These are phyloP conservation scores for Eucalyptus globulus DNA, from an alignment of 345 rosid species.

Conservation along the genomic window DNA sequence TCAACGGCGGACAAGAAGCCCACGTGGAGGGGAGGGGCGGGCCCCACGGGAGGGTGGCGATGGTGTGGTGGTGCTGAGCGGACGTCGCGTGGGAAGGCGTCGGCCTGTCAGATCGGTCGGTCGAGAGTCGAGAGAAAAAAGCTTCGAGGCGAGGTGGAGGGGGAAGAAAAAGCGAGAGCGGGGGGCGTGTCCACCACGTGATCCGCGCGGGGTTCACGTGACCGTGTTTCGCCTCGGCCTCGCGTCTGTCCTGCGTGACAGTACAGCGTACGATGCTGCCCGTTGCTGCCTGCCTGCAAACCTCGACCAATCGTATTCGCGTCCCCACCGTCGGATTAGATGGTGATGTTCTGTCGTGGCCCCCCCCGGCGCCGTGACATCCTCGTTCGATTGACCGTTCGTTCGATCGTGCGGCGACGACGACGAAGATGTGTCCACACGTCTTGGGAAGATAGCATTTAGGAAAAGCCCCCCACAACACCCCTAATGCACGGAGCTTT, in stretches of 20 bases:
- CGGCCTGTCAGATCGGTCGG: neutral
- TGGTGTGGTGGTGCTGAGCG: neutral
- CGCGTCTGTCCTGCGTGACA: neutral
- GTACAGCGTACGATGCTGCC: neutral
- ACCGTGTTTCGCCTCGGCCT: constrained; percentile 1
- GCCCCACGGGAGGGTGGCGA: neutral
- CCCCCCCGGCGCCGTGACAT: neutral
- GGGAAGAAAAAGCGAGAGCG: neutral
- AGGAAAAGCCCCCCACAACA: neutral
- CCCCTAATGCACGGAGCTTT: neutral
- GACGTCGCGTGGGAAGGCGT: neutral
- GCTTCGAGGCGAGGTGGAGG: neutral
- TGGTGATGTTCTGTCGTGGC: neutral
- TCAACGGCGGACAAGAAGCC: neutral
- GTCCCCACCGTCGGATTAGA: neutral
- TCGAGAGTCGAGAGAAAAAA: neutral
- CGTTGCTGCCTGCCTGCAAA: neutral
- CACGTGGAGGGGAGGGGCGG: neutral
- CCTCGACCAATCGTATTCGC: neutral
- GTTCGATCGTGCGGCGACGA: neutral
- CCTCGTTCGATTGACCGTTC: neutral
- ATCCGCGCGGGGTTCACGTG: constrained; percentile 24
- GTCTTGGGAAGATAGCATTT: neutral
- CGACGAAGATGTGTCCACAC: neutral
- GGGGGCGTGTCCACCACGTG: constrained; percentile 44